These are phyloP conservation scores for Arthrinium puccinioides DNA, from an alignment of 2,329 filamentous ascomycete species.

Conservation along the genomic window DNA sequence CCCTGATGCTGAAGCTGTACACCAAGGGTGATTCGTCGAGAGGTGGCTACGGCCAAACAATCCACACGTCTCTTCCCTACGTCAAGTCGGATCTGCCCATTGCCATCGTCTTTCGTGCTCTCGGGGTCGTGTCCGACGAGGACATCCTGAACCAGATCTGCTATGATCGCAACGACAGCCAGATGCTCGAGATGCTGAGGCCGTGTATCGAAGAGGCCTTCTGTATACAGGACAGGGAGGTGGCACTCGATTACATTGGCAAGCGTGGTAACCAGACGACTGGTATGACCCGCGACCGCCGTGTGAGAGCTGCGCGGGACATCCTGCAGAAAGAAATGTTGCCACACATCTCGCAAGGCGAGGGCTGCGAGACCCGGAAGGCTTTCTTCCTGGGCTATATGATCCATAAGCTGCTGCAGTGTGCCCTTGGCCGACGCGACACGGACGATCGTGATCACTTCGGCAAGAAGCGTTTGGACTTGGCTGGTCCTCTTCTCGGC, in stretches of 20 bases:
- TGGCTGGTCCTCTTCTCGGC: slow-evolving; percentile 90
- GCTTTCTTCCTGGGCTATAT: slow-evolving; percentile 99
- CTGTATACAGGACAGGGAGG: slow-evolving; percentile 89
- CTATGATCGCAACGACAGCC: slow-evolving; percentile 88
- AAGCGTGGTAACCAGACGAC: slow-evolving; percentile 72
- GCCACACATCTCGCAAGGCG: slow-evolving; percentile 90
- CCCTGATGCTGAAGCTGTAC: slow-evolving; percentile 83
- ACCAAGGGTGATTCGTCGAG: slow-evolving; percentile 76
- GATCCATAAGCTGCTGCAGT: slow-evolving; percentile 93
- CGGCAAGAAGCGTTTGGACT: slow-evolving; percentile 94
- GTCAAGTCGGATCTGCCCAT: slow-evolving; percentile 92
- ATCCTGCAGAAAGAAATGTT: slow-evolving; percentile 96
- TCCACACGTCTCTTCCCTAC: slow-evolving; percentile 86
- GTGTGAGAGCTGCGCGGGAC: slow-evolving; percentile 85
- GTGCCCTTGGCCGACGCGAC: slow-evolving; percentile 84
- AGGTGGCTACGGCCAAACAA: slow-evolving; percentile 77
- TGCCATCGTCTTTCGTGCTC: slow-evolving; percentile 88
- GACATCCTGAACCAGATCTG: slow-evolving; percentile 98
- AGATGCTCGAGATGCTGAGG: slow-evolving; percentile 96
- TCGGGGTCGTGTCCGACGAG: slow-evolving; percentile 94
- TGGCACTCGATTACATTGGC: slow-evolving; percentile 90
- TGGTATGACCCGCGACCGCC: slow-evolving; percentile 73
- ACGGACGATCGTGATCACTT: slow-evolving; percentile 98
- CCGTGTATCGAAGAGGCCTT: slow-evolving; percentile 97
- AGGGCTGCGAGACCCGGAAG: slow-evolving; percentile 91